Base-by-base conservation (phyloP, 257 asterid genomes). In the Solanum sejunctum region DNA sequence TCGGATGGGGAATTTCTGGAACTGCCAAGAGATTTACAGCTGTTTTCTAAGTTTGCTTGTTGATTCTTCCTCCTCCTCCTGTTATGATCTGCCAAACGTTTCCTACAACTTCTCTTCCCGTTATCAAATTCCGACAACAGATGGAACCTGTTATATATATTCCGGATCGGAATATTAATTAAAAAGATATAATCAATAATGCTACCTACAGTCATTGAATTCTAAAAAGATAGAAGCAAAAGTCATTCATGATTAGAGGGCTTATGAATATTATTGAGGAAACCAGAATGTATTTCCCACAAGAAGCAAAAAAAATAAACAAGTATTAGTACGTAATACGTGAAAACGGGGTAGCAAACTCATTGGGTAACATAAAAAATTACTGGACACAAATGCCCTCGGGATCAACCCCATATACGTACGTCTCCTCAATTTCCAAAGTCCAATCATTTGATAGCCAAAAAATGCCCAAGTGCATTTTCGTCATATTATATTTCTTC, bases 21-120 rank as follows among this genome's bases (percentile, higher is more conserved):
- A 55, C 66, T 84, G 7, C 91, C 92, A 43, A 78, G 64, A 72
- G 94, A 86, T 85, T 90, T 91, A 89, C 57, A 89, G 49, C 93
- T 94, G 67, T 89, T 97, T 52, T 78, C 82, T 52, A 78, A 11
- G 81, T 79, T 91, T 8, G 96, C 77, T 75, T 93, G 95, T 69
- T 92, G 94, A 80, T 97, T 90, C 89, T 97, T 97, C 41, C 99
- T 90, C 81, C 99, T 86, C 51, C 99, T 67, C 49, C 98, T 91
- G 89, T 97, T 97, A 67, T 97, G 99, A 87, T 97, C 99, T 26
- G 99, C 99, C 13, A 97, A 93, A 81, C 99, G 90, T 71, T 93
- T 95, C 51, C 99, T 93, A 93, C 99, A 97, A 57, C 99, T 97
- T 70, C 99, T 87, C 87, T 97, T 97, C 43, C 99, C 99, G 54